phyloP scores from a whole-genome alignment of 1,284 basidiomycete genomes.

The Puccinia horiana region DNA sequence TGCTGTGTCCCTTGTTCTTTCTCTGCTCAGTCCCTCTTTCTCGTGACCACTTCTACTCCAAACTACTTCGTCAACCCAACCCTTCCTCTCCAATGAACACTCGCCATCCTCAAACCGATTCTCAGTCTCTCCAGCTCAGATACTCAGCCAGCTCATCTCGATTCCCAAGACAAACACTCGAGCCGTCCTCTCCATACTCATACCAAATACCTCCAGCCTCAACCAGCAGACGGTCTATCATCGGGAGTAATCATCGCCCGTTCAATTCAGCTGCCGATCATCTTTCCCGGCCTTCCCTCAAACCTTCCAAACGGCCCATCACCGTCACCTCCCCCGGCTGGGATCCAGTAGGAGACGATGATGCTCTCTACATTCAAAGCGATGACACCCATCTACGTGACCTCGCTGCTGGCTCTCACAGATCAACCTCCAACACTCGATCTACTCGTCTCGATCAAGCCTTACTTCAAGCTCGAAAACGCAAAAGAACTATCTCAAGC shows the following conservation, averaged over 20 bases:
- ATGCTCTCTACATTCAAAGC: slow-evolving; percentile 41
- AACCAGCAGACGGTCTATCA: not conserved
- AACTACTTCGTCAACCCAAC: not conserved
- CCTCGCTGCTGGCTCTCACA: not conserved
- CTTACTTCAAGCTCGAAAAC: slow-evolving; percentile 29
- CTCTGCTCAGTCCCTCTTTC: too few species aligned
- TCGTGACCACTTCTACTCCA: too few species aligned
- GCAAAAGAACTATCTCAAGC: slow-evolving; percentile 27
- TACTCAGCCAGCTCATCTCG: not conserved
- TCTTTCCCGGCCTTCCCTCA: not conserved
- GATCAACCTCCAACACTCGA: not conserved
- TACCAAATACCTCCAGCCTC: not conserved
- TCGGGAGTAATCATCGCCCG: not conserved
- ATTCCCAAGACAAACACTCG: not conserved
- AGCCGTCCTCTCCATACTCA: slow-evolving; percentile 8
- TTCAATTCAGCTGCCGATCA: not conserved
- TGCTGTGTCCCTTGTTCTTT: too few species aligned
- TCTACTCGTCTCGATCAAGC: slow-evolving; percentile 10
- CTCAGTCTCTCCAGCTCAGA: too few species aligned
- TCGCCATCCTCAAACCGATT: not conserved
- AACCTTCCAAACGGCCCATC: not conserved
- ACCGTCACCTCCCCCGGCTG: slow-evolving; percentile 31
- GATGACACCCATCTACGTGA: slow-evolving; percentile 25
- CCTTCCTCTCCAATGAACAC: not conserved
- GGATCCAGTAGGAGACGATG: slow-evolving; percentile 42